These are phyloP conservation scores for Ogataea chonburiensis DNA, from an alignment of 805 yeast genomes.

Conservation along the genomic window DNA sequence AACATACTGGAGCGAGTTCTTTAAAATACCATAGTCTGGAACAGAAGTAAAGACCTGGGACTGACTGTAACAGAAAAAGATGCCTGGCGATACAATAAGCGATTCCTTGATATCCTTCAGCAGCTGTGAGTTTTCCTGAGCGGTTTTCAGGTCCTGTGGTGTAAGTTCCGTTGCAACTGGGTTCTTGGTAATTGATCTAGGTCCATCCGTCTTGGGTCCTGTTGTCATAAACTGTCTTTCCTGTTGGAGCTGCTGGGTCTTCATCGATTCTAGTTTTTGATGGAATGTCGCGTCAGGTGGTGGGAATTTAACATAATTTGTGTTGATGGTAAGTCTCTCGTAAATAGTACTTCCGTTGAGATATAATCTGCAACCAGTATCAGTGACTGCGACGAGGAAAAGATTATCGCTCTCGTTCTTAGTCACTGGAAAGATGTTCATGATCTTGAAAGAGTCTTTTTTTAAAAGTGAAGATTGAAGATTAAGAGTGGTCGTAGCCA, in stretches of 20 bases:
- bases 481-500: conserved; percentile 40
- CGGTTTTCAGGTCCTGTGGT: conserved; percentile 42
- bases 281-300: conserved; percentile 37
- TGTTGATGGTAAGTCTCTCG: conserved; percentile 34
- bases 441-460: conserved; percentile 56
- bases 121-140: conserved; percentile 55
- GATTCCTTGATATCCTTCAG: conserved; percentile 57
- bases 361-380: conserved; percentile 79
- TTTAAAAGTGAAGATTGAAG: conserved; percentile 46
- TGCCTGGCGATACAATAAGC: conserved; percentile 78
- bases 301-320: conserved; percentile 45
- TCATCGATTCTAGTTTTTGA: conserved; percentile 33
- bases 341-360: conserved; percentile 47
- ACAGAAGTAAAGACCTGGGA: conserved; percentile 64
- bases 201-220: conserved; percentile 9
- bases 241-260: conserved; percentile 39
- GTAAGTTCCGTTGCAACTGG: conserved; percentile 30
- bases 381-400: conserved; percentile 74
- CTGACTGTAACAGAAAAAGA: conserved; percentile 63
- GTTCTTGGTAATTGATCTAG: conserved; percentile 27
- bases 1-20: conserved; percentile 64
- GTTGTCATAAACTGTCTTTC: conserved; percentile 29
- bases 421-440: conserved; percentile 60
- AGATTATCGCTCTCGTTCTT: conserved; percentile 65
- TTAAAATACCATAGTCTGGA: conserved; percentile 82